These are phyloP conservation scores for Thermomucor indicae-seudaticae DNA, from an alignment of 371 early-diverging fungal species.

Conservation along the genomic window DNA sequence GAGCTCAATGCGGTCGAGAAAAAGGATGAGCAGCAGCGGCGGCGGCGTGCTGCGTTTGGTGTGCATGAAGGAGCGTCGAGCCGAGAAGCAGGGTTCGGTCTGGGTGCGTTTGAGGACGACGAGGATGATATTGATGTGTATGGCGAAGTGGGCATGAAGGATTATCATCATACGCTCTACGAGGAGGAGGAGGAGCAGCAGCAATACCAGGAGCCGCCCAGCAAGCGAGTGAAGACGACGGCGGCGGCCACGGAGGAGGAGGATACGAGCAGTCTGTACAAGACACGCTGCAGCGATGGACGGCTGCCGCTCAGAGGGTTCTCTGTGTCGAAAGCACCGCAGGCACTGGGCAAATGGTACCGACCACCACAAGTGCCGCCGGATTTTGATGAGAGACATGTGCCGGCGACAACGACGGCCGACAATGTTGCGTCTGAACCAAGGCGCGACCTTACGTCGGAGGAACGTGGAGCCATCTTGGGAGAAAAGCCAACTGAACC, in stretches of 20 bases:
- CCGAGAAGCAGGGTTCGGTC: slow-evolving; percentile 24
- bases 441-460: slow-evolving; percentile 46
- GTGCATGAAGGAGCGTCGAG: slow-evolving; percentile 4
- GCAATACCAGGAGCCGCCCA: slow-evolving; percentile 9
- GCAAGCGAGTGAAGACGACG: slow-evolving; percentile 9
- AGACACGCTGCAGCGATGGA: slow-evolving; percentile 49
- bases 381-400: slow-evolving; percentile 48
- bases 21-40: slow-evolving; percentile 3
- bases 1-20: slow-evolving; percentile 14
- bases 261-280: slow-evolving; percentile 1
- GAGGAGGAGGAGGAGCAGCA: slow-evolving; percentile 31
- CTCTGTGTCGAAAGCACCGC: slow-evolving; percentile 31
- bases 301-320: slow-evolving; percentile 57
- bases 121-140: slow-evolving; percentile 52
- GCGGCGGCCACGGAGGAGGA: neutral
- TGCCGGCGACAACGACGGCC: neutral
- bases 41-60: slow-evolving; percentile 30
- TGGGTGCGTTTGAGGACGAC: slow-evolving; percentile 51
- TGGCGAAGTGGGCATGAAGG: slow-evolving; percentile 9
- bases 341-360: slow-evolving; percentile 54
- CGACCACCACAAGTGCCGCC: slow-evolving; percentile 55
- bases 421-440: slow-evolving; percentile 2
- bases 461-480: slow-evolving; percentile 60
- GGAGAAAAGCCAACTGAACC: slow-evolving; percentile 71
- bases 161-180: slow-evolving; percentile 33